Evolutionary conservation across 129 eudicot genomes (phyloP).

Genomic region (Pittosporum tobira): DNA sequence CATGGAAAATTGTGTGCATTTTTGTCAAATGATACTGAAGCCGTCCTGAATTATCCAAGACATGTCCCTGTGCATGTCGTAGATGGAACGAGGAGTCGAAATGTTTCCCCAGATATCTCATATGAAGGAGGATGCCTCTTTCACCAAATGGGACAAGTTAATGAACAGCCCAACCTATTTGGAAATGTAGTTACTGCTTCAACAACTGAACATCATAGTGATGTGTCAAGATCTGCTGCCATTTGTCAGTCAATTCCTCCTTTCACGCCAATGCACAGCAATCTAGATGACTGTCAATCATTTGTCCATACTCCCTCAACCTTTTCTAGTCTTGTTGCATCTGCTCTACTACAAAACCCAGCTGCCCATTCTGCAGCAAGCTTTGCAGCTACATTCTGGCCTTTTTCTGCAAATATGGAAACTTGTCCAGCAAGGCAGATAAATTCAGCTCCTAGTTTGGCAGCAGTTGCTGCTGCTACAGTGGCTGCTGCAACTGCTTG

Average conservation of each 20-base stretch:
- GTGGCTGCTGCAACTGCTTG: constrained; percentile 97
- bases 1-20: constrained; percentile 23
- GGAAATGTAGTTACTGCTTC: constrained; percentile 39
- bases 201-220: constrained; percentile 28
- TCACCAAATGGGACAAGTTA: constrained; percentile 31
- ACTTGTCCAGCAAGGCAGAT: constrained; percentile 25
- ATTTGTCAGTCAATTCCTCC: constrained; percentile 37
- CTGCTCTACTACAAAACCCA: constrained; percentile 80
- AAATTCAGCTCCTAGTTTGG: constrained; percentile 53
- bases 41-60: constrained; percentile 48
- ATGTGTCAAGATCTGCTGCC: constrained; percentile 35
- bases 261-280: constrained; percentile 32
- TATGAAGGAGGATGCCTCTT: constrained; percentile 42
- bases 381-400: constrained; percentile 71
- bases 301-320: constrained; percentile 57
- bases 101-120: constrained; percentile 28
- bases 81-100: constrained; percentile 39
- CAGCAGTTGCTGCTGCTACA: constrained; percentile 91
- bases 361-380: constrained; percentile 96
- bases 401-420: constrained; percentile 42
- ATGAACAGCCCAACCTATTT: constrained; percentile 20
- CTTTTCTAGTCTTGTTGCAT: constrained; percentile 63
- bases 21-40: constrained; percentile 25
- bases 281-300: constrained; percentile 43
- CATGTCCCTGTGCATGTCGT: constrained; percentile 90